Conservation (phyloP, 768 basidiomycete genomes). For the Boletus subparvulus region DNA sequence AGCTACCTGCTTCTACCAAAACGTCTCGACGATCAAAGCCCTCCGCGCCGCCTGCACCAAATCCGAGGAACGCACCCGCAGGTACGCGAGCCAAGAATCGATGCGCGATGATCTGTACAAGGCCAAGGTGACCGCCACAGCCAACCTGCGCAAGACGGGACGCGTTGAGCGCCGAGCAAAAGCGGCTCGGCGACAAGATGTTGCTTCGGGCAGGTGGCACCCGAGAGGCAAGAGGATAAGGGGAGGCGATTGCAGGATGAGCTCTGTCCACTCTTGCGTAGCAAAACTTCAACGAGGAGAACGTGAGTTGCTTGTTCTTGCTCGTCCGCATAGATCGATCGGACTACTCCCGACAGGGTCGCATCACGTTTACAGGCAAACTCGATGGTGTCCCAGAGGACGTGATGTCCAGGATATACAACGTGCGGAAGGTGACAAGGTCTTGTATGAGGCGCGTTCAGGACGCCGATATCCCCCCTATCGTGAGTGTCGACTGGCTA, state of each 20-base stretch:
- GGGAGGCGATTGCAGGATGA: too few relatives aligned
- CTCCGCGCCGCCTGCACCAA: conserved; percentile 69
- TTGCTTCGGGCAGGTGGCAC: conserved; percentile 72
- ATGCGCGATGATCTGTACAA: conserved; percentile 82
- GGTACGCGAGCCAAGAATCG: conserved; percentile 71
- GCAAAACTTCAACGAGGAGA: conserved; percentile 92
- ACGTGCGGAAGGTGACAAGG: conserved; percentile 54
- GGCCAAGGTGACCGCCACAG: conserved; percentile 62
- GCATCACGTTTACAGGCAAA: conserved; percentile 69
- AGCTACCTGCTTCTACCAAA: too few relatives aligned
- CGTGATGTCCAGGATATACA: conserved; percentile 72
- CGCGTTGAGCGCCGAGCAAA: conserved; percentile 61
- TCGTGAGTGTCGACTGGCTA: conserved; percentile 44
- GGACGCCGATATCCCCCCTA: conserved; percentile 75
- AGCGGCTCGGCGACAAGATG: conserved; percentile 78
- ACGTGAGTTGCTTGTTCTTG: conserved; percentile 40
- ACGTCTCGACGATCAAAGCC: conserved; percentile 60
- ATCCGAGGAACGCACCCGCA: conserved; percentile 67
- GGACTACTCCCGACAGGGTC: conserved; percentile 43
- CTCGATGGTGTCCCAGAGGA: conserved; percentile 80
- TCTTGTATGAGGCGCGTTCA: too few relatives aligned
- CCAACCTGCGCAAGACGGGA: conserved; percentile 63
- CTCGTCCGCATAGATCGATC: neutral
- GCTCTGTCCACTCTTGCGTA: too few relatives aligned
- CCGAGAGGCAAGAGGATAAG: conserved; percentile 60